Conservation (phyloP, 768 basidiomycete genomes). For the Mycena rebaudengoi region DNA sequence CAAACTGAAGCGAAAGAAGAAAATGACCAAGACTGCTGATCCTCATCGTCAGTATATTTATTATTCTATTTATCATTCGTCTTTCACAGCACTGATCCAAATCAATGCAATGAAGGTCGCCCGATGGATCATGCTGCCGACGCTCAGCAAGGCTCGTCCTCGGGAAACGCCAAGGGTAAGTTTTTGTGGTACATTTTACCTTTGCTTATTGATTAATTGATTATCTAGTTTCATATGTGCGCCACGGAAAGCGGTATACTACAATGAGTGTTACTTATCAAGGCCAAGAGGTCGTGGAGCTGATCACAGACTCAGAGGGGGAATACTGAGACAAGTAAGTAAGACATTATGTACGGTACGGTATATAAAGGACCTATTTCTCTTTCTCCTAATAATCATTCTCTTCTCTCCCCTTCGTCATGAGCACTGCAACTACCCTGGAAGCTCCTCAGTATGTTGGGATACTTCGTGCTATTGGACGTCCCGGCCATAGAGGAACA, state of each 20-base stretch:
- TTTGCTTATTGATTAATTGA: background rate
- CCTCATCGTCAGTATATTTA: too few species aligned
- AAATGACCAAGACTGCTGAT: too few species aligned
- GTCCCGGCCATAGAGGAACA: background rate
- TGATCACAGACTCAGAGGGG: conserved; percentile 11
- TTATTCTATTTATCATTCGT: too few species aligned
- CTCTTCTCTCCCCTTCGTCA: background rate
- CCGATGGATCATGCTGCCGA: too few species aligned
- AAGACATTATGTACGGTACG: conserved; percentile 3
- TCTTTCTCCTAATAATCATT: conserved; percentile 5
- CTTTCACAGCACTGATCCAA: too few species aligned
- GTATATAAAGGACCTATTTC: conserved; percentile 1
- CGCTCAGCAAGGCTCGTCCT: too few species aligned
- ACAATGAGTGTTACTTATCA: background rate
- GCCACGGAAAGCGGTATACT: background rate
- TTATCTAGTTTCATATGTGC: background rate
- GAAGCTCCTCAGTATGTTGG: background rate
- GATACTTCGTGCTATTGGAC: background rate
- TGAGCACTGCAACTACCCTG: background rate
- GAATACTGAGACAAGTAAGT: background rate
- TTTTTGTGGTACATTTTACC: too few species aligned
- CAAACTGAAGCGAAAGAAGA: too few species aligned
- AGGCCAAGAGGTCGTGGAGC: conserved; percentile 7
- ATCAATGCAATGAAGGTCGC: too few species aligned
- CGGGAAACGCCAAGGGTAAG: too few species aligned